A percentile compares a stretch with the other conserved stretches of the same genome.
phyloP scores from a whole-genome alignment of 495 filamentous ascomycete species.

The Xylaria nigripes region DNA sequence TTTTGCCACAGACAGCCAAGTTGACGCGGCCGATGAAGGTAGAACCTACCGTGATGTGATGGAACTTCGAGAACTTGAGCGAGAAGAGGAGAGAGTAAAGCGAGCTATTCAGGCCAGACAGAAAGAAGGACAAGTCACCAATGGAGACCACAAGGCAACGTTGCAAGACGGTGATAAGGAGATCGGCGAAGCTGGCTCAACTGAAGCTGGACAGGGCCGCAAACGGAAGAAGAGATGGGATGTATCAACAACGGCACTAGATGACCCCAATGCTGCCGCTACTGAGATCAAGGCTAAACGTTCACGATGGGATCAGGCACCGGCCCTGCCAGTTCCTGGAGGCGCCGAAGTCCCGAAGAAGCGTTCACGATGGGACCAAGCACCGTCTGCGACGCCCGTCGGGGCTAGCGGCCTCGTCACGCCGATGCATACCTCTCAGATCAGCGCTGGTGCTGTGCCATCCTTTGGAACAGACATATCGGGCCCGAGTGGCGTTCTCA shows the following conservation, averaged over 20 bases:
- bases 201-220: slow-evolving; percentile 55
- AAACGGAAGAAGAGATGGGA: slow-evolving; percentile 97
- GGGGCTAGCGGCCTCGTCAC: slow-evolving; percentile 75
- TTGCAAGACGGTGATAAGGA: slow-evolving; percentile 66
- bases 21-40: slow-evolving; percentile 52
- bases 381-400: slow-evolving; percentile 75
- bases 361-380: slow-evolving; percentile 85
- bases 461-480: slow-evolving; percentile 76
- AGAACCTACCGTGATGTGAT: slow-evolving; percentile 83
- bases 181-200: slow-evolving; percentile 60
- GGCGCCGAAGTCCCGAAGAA: slow-evolving; percentile 52
- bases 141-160: slow-evolving; percentile 51
- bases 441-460: slow-evolving; percentile 47
- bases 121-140: slow-evolving; percentile 50
- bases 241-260: slow-evolving; percentile 48
- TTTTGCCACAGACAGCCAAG: slow-evolving; percentile 68
- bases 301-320: slow-evolving; percentile 88
- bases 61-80: slow-evolving; percentile 81
- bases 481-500: slow-evolving; percentile 67
- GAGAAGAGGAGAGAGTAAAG: slow-evolving; percentile 85
- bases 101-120: slow-evolving; percentile 70
- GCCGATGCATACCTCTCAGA: slow-evolving; percentile 66
- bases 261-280: slow-evolving; percentile 39
- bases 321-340: slow-evolving; percentile 49
- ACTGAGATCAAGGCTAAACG: slow-evolving; percentile 56